Conservation (phyloP, 2,329 filamentous ascomycete species). For the Myriosclerotinia duriaeana region DNA sequence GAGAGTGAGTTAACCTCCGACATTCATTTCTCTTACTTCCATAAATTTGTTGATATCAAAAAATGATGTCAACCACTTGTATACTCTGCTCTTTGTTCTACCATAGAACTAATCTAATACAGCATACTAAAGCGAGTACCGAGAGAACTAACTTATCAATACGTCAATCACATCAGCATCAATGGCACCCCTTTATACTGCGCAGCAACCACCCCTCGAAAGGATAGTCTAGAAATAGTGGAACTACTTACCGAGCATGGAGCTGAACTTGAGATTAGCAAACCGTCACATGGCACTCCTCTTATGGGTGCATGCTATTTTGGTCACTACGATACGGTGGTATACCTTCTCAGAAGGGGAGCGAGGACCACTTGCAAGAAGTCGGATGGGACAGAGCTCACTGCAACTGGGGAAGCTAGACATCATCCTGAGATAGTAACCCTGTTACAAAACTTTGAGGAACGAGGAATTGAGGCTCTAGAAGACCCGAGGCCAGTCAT, state of each 20-base stretch:
- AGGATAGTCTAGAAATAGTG: neutral
- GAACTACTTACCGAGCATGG: slow-evolving; percentile 2
- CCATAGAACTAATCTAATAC: neutral
- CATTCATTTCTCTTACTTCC: neutral
- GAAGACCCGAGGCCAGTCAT: neutral
- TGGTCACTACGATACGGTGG: neutral
- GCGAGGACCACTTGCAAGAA: neutral
- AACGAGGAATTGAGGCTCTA: neutral
- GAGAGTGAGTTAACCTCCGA: neutral
- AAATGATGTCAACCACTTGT: neutral
- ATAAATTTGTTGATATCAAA: neutral
- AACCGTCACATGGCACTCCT: neutral
- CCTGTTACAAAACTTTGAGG: neutral
- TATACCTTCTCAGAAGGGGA: neutral
- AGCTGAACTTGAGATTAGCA: neutral
- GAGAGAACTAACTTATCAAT: neutral
- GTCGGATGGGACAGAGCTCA: neutral
- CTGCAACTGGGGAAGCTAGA: neutral
- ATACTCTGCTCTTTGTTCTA: neutral
- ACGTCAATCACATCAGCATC: neutral
- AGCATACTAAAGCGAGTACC: neutral
- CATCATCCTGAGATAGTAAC: neutral
- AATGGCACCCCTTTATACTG: neutral
- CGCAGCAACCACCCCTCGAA: neutral
- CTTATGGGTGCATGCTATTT: neutral